phyloP scores from a whole-genome alignment of 1,284 basidiomycete species.

The Mycena sp. region DNA sequence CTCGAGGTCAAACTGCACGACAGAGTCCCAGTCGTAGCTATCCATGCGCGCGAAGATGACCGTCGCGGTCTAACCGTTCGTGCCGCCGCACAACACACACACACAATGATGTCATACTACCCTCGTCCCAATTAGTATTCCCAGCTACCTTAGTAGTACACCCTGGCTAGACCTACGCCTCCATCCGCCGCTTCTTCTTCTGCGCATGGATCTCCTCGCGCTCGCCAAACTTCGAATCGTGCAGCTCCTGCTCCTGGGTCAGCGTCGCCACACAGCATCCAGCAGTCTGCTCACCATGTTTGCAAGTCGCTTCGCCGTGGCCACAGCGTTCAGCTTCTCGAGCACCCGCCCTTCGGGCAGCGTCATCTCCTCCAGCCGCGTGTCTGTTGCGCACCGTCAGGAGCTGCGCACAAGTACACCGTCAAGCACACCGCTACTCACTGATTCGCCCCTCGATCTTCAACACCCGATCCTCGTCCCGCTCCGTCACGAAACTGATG shows the following conservation, averaged over 20 bases:
- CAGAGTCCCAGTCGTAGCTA: conserved; percentile 35
- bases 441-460: conserved; percentile 90
- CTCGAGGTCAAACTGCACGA: conserved; percentile 25
- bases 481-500: conserved; percentile 94
- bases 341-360: conserved; percentile 87
- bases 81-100: too few relatives aligned
- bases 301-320: conserved; percentile 92
- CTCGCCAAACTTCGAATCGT: conserved; percentile 92
- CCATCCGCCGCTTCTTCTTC: conserved; percentile 56
- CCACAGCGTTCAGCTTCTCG: conserved; percentile 88
- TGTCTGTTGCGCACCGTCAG: conserved; percentile 55
- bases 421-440: too few relatives aligned
- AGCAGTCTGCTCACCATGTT: conserved; percentile 76
- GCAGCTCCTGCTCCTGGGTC: conserved; percentile 90
- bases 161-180: neutral
- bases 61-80: too few relatives aligned
- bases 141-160: too few relatives aligned
- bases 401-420: neutral
- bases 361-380: conserved; percentile 77
- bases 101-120: too few relatives aligned
- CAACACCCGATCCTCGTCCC: conserved; percentile 88
- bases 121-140: too few relatives aligned
- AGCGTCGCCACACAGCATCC: too few relatives aligned
- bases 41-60: too few relatives aligned
- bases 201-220: conserved; percentile 86